Percentiles rank a stretch among this genome's conserved stretches.
Evolutionary conservation across 495 filamentous ascomycete genomes (phyloP).

Genomic region (Talaromyces liani): DNA sequence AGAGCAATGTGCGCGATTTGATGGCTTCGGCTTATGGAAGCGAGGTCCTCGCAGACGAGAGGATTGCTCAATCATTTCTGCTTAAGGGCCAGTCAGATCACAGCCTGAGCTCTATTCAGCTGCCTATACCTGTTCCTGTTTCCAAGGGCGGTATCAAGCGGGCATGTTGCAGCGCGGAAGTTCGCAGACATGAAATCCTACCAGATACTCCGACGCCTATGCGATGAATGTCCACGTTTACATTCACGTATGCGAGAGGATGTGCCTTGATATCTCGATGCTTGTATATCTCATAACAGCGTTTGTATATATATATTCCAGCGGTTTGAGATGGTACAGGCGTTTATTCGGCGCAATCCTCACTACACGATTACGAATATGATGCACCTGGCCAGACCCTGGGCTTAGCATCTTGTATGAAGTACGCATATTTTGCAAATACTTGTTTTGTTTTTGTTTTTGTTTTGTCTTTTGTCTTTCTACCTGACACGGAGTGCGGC

Average conservation of each 20-base stretch:
- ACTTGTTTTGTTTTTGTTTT: background rate
- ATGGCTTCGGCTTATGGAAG: slow-evolving; percentile 26
- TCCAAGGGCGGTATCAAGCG: slow-evolving; percentile 39
- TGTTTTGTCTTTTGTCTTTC: background rate
- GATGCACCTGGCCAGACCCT: background rate
- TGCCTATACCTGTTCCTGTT: slow-evolving; percentile 17
- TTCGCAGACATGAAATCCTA: slow-evolving; percentile 3
- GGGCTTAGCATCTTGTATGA: background rate
- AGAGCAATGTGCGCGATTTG: slow-evolving; percentile 64
- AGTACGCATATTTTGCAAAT: slow-evolving; percentile 3
- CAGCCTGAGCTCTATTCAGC: slow-evolving; percentile 16
- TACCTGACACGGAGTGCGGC: background rate
- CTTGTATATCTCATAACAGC: slow-evolving; percentile 5
- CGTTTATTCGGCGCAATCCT: slow-evolving; percentile 2
- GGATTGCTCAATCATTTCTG: slow-evolving; percentile 34
- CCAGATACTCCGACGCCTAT: background rate
- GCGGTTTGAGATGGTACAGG: slow-evolving; percentile 5
- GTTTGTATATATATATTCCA: slow-evolving; percentile 5
- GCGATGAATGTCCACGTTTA: background rate
- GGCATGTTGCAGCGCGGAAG: slow-evolving; percentile 28
- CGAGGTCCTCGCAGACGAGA: slow-evolving; percentile 30
- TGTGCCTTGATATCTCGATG: background rate
- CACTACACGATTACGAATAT: background rate
- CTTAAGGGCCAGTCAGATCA: slow-evolving; percentile 13
- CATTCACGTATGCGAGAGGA: background rate